These are phyloP conservation scores for Modicella reniformis DNA, from an alignment of 371 early-diverging fungal species.

Conservation along the genomic window DNA sequence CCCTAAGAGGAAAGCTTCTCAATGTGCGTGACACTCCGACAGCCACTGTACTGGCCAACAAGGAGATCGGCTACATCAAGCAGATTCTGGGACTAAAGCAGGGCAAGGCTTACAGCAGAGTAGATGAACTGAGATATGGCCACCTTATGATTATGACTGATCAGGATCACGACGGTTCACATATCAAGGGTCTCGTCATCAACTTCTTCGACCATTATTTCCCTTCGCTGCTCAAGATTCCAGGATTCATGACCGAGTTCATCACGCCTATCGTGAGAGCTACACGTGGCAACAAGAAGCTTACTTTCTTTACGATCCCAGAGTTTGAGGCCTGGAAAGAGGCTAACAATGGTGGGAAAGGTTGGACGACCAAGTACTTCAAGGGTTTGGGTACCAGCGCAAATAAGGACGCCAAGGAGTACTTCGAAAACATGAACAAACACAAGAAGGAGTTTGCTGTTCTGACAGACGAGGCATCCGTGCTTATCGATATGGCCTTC, in stretches of 20 bases:
- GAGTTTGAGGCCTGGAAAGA: constrained; percentile 96
- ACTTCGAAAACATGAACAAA: constrained; percentile 84
- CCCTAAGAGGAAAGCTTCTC: constrained; percentile 97
- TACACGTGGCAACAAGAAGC: constrained; percentile 71
- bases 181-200: constrained; percentile 99
- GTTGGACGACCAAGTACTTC: constrained; percentile 96
- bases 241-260: constrained; percentile 97
- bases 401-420: constrained; percentile 92
- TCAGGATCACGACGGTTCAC: constrained; percentile 99
- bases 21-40: constrained; percentile 97
- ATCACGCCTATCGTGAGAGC: constrained; percentile 98
- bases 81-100: constrained; percentile 98
- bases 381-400: constrained; percentile 99
- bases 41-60: constrained; percentile 85
- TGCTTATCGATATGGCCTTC: constrained; percentile 97
- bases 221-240: constrained; percentile 93
- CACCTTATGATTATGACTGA: constrained; percentile 99
- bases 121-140: constrained; percentile 93
- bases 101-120: constrained; percentile 81
- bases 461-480: constrained; percentile 75
- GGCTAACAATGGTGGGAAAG: constrained; percentile 68
- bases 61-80: constrained; percentile 94
- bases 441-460: constrained; percentile 92
- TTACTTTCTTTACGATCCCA: constrained; percentile 95
- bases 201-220: constrained; percentile 98